A percentile compares a stretch with the other conserved stretches of the same genome.
These are phyloP conservation scores for Mycosphaerella sp. DNA, from an alignment of 2,329 filamentous ascomycete species.

Conservation along the genomic window DNA sequence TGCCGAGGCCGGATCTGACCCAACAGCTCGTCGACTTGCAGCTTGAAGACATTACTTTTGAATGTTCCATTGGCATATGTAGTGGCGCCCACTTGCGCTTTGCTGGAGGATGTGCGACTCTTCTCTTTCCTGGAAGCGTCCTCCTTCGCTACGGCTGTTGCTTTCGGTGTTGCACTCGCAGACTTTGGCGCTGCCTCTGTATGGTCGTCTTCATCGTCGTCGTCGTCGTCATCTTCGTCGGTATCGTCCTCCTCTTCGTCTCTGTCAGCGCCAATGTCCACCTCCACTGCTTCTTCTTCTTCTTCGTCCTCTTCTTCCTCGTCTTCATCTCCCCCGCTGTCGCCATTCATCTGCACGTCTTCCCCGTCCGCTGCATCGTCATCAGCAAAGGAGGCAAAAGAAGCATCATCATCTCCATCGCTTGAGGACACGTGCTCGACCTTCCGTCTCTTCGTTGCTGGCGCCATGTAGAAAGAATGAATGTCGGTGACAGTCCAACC, in stretches of 20 bases:
- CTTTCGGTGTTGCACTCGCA: constrained; percentile 12
- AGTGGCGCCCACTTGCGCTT: constrained; percentile 26
- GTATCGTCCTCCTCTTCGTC: constrained; percentile 15
- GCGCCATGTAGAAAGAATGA: background rate
- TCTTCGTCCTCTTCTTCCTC: constrained; percentile 9
- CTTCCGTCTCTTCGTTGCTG: constrained; percentile 33
- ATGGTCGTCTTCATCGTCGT: constrained; percentile 2
- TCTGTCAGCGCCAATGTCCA: constrained; percentile 8
- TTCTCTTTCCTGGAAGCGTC: background rate
- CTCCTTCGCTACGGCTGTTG: background rate
- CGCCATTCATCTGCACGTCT: constrained; percentile 15
- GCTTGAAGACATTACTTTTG: constrained; percentile 61
- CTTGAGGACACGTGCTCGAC: constrained; percentile 30
- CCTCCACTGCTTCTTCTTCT: constrained; percentile 14
- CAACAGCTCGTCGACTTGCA: constrained; percentile 60
- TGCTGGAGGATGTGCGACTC: constrained; percentile 7
- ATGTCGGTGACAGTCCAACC: too few species aligned
- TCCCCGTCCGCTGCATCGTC: constrained; percentile 8
- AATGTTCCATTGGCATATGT: constrained; percentile 51
- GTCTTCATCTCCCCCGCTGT: constrained; percentile 14
- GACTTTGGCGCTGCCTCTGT: background rate
- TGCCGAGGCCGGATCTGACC: constrained; percentile 53
- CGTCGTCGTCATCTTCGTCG: constrained; percentile 10
- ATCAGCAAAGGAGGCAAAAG: constrained; percentile 33
- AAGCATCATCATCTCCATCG: constrained; percentile 27